Evolutionary conservation across 495 filamentous ascomycete species (phyloP), one percentile per base, ranked within the genome.

Genomic region (Neurospora sp.): DNA sequence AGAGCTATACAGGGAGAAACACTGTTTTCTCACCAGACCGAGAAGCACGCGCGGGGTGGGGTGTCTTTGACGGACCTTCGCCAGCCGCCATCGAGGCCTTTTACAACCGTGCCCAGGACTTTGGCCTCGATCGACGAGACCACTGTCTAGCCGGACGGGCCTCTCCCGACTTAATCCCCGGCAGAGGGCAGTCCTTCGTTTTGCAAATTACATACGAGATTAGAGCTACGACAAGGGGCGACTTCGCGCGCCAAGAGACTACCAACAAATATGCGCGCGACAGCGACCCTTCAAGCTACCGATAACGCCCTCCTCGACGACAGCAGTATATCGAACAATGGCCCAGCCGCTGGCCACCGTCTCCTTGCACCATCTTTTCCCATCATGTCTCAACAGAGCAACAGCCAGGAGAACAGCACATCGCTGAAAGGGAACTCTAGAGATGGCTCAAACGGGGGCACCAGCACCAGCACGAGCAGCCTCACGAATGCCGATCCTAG

Each of bases 91-190:
- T 77, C 81, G 80, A 82, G 85, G 84, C 82, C 82, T 84, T 84
- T 85, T 84, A 85, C 87, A 84, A 87, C 83, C 81, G 84, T 85
- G 82, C 85, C 86, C 85, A 88, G 84, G 88, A 87, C 85, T 83
- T 75, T 83, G 83, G 82, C 77, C 79, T 78, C 76, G 77, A 76
- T 68, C 61, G 75, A 69, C 81, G 81, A 83, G 81, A 78, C 82
- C 81, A 80, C 78, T 76, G 85, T 88, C 84, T 83, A 82, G 83
- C 82, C 20, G 44, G 71, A 70, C 53, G 27, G 53, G 53, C 53
- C 22, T 61, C 53, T 35, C 10, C 53, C 22, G 53, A 61, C 2
- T 18, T 4, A 31, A 61, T 61, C 27, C 14, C 53, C 27, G 31
- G 27, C 53, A 37, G 14, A 65, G 53, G 53, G 53, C 27, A 65